Evolutionary conservation across 768 basidiomycete species (phyloP), one percentile per base, ranked within the genome.

Genomic region (Boletus pseudopeckii): DNA sequence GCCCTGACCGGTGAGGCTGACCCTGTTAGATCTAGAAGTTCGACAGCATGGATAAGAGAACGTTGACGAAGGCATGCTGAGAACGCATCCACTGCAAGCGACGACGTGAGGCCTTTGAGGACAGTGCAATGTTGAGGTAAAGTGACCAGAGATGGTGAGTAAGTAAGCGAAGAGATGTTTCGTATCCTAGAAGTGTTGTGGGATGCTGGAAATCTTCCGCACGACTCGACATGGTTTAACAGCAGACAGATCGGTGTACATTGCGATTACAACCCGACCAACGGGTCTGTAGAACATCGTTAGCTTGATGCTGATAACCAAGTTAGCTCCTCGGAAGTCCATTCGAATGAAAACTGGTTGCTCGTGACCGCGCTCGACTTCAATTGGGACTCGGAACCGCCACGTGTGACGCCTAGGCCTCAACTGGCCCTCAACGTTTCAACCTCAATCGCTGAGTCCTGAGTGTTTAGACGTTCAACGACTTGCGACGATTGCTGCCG

Each of bases 1-100:
- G 1, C 48, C 53, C 28, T 28, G n/a, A n/a, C n/a, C n/a, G n/a
- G n/a, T n/a, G n/a, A n/a, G n/a, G n/a, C n/a, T n/a, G n/a, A n/a
- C 28, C 28, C 2, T 28, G 28, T 28, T 63, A 2, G 22, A 22
- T 2, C 65, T 1, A 73, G 57, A 60, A 71, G 70, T 45, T 72
- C 66, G 7, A 74, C 55, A 24, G 60, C 65, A 14, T 36, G 44
- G 15, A 55, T 40, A 13, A 50, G 51, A 26, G 56, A 17, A 5
- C 40, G 33, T 1, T 34, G 15, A 3, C 38, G 52, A 20, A 64
- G 66, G 39, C 55, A 54, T 2, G 18, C 18, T 11, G 38, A 39
- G 10, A 39, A 39, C 10, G 18, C 38, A 5, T 39, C 38, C 38
- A 39, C 38, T 39, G 38, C 38, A 9, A 39, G 38, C 4, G 38